Conservation (phyloP, 164 flowering plant genomes). For the Litsea cubeba region DNA sequence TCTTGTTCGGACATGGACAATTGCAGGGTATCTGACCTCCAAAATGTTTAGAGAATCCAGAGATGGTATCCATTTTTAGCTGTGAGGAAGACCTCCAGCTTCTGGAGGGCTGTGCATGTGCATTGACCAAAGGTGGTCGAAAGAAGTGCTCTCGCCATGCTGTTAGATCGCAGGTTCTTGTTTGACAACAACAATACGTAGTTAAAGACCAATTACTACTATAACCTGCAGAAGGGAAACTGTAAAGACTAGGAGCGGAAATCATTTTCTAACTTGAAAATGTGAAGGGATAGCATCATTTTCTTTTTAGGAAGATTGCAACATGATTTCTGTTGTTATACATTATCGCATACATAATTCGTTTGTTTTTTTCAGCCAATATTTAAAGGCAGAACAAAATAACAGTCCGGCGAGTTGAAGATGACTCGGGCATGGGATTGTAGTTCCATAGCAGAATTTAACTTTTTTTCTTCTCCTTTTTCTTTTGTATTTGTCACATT, state of each 20-base stretch:
- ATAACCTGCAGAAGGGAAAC: background rate
- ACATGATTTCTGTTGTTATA: too few species aligned
- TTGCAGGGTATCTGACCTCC: conserved; percentile 71
- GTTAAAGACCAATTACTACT: background rate
- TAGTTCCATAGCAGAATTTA: too few species aligned
- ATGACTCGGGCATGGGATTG: too few species aligned
- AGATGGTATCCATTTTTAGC: conserved; percentile 15
- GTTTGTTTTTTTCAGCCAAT: too few species aligned
- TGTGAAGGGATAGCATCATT: background rate
- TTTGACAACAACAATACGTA: background rate
- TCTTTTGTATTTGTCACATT: too few species aligned
- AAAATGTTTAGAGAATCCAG: conserved; percentile 46
- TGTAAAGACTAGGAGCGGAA: background rate
- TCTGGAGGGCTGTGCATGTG: conserved; percentile 16
- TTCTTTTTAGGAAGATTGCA: background rate
- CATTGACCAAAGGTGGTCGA: conserved; percentile 10
- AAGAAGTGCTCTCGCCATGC: conserved; percentile 17
- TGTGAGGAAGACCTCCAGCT: conserved; percentile 19
- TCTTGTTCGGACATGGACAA: conserved; percentile 75
- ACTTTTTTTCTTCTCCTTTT: too few species aligned
- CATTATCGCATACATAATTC: too few species aligned
- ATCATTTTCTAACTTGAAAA: background rate
- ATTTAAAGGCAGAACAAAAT: too few species aligned
- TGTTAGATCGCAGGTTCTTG: conserved; percentile 6
- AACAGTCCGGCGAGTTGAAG: too few species aligned